Evolutionary conservation across 2,329 filamentous ascomycete genomes (phyloP), one percentile per base, ranked within the genome.

Genomic region (Phialemoniopsis sp.): DNA sequence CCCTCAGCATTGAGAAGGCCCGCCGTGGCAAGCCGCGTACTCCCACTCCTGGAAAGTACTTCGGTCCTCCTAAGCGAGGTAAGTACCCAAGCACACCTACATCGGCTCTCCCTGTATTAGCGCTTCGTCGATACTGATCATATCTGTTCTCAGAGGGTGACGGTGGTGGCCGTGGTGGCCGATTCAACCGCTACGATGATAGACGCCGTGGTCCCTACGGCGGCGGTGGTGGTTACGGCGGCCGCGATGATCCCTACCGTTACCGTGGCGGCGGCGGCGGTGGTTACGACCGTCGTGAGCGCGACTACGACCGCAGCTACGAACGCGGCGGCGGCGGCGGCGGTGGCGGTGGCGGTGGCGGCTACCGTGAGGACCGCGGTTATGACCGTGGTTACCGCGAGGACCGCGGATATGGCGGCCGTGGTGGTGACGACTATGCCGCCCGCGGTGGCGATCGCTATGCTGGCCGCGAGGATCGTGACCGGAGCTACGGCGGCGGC

Each of bases 41-140:
- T 42, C 93, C 93, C 29, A 98, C 93, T 41, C 93, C 93, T 36
- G 93, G 93, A 70, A 97, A 97, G 73, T 98, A 98, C 78, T 97
- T 96, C 60, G 93, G 93, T 38, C 93, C 93, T 46, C 93, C 93
- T 48, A 98, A 98, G 82, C 80, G 93, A 75, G 90, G 90, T 93
- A 72, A 73, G 85, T 70, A n/a, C 13, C 15, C 30, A 32, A 13
- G 30, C 30, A 32, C 13, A 14, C 29, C 34, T 32, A 32, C 29
- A 34, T 13, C 6, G 31, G 32, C 39, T 15, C 16, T 12, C 7
- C 7, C 30, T 9, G 30, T 5, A 12, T 32, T 5, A 8, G 19
- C 13, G 57, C 45, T 40, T 63, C 71, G 73, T 50, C 10, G n/a
- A 9, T 29, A 28, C 67, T 67, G 46, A 59, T 64, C 58, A 43